Evolutionary conservation across 805 yeast species (phyloP).

Genomic region (Saturnispora galanensis): DNA sequence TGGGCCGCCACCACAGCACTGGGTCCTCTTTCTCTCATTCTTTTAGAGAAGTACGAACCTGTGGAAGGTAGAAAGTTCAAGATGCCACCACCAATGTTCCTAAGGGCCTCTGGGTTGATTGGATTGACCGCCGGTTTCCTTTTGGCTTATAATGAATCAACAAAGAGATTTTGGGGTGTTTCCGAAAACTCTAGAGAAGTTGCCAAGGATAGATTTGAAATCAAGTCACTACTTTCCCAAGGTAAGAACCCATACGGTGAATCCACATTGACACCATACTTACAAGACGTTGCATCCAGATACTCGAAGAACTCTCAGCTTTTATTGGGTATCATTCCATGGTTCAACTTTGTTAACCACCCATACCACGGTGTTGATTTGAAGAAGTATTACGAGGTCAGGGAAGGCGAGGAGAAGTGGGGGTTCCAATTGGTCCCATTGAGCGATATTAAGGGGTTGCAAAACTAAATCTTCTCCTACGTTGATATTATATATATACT

Average conservation of each 20-base stretch:
- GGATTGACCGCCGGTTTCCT: conserved; percentile 70
- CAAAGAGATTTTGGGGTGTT: conserved; percentile 70
- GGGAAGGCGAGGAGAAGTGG: conserved; percentile 54
- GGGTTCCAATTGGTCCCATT: conserved; percentile 41
- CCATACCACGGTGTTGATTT: conserved; percentile 75
- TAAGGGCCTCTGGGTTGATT: conserved; percentile 51
- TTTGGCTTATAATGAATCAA: conserved; percentile 56
- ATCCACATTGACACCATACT: conserved; percentile 54
- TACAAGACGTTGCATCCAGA: conserved; percentile 67
- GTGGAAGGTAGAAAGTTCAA: conserved; percentile 34
- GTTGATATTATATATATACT: background rate
- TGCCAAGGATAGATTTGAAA: conserved; percentile 60
- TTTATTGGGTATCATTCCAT: conserved; percentile 54
- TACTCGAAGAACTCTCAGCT: conserved; percentile 66
- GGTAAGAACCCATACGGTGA: conserved; percentile 59
- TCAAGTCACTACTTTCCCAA: conserved; percentile 52
- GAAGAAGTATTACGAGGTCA: conserved; percentile 44
- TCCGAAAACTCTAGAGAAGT: conserved; percentile 66
- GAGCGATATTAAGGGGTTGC: conserved; percentile 34
- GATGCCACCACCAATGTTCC: conserved; percentile 43
- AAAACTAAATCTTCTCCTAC: background rate
- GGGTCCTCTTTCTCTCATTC: conserved; percentile 37
- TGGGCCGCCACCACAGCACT: conserved; percentile 39
- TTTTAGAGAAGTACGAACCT: conserved; percentile 40
- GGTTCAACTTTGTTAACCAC: conserved; percentile 76